Evolutionary conservation across 192 early-diverging fungal genomes (phyloP), one percentile per base, ranked within the genome.

Genomic region (Backusella parvicylindrica): DNA sequence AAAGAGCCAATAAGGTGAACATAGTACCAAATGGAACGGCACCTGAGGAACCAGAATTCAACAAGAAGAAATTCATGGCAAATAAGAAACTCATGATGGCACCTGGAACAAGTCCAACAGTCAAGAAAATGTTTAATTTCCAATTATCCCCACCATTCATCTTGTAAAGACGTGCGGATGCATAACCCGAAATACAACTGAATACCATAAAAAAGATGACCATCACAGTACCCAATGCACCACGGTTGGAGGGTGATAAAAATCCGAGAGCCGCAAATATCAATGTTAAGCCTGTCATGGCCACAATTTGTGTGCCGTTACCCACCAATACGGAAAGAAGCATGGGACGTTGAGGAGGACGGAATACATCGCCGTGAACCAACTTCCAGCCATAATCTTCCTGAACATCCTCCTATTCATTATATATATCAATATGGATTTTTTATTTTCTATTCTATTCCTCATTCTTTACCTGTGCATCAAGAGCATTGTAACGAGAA

Each of bases 331-430:
- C 94, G 0, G 94, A 85, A 35, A 99, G 84, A 60, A 92, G 82
- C 72, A 92, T 90, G 65, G 91, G 84, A 32, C 90, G 89, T 18
- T 86, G 75, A 1, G 97, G 95, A 30, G 95, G 79, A n/a, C 97
- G 91, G 86, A 99, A 99, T 13, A 99, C 94, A 81, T 99, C 97
- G 33, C 95, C 96, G 67, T 99, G 97, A 12, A 99, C 94, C 40
- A 95, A 90, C 83, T 98, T 99, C 97, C 97, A 99, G 1, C 97
- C 97, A 90, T 94, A 97, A 74, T 99, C 97, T 72, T 99, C 97
- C 75, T 93, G 92, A 47, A 93, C 83, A 79, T 93, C 91, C 75
- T 95, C 91, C 75, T 75, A 68, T 64, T 32, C 0, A 47, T 26
- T 26, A 16, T 37, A 23, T 2, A 47, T 32, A 3, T 37, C 13